These are phyloP conservation scores for Multifurca ochricompacta DNA, from an alignment of 768 basidiomycete genomes.

Conservation along the genomic window DNA sequence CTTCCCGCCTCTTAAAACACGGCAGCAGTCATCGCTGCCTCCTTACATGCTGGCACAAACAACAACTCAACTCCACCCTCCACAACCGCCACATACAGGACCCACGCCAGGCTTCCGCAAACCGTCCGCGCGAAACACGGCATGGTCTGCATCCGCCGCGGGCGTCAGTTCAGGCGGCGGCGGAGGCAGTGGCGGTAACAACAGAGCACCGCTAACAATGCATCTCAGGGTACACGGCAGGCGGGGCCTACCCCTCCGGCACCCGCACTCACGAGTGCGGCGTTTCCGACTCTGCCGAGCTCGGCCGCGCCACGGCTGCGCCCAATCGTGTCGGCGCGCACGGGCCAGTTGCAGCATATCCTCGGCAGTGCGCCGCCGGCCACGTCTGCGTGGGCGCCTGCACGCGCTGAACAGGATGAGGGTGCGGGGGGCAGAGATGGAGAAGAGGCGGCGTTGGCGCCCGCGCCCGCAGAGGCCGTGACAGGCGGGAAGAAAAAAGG, in stretches of 20 bases:
- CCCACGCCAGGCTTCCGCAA: constrained; percentile 31
- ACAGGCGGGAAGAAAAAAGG: constrained; percentile 57
- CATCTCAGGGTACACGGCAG: not conserved
- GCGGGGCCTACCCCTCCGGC: constrained; percentile 25
- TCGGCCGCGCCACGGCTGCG: constrained; percentile 30
- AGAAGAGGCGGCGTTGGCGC: not conserved
- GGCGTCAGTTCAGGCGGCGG: constrained; percentile 21
- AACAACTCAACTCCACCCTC: constrained; percentile 29
- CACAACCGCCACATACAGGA: constrained; percentile 15
- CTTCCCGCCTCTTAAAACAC: constrained; percentile 23
- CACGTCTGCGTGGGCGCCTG: constrained; percentile 29
- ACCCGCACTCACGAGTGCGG: constrained; percentile 41
- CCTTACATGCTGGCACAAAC: constrained; percentile 15
- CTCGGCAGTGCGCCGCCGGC: constrained; percentile 39
- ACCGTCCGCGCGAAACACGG: constrained; percentile 16
- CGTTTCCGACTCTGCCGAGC: constrained; percentile 67
- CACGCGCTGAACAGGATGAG: constrained; percentile 11
- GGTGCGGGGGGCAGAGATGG: constrained; percentile 10
- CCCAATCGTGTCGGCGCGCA: constrained; percentile 49
- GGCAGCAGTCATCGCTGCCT: constrained; percentile 5
- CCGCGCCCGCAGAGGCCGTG: not conserved
- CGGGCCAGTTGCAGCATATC: constrained; percentile 60
- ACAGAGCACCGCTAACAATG: not conserved
- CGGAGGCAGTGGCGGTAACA: constrained; percentile 14
- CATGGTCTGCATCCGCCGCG: constrained; percentile 24